Conservation (phyloP, 1,139 yeast genomes). For the Saccharomycopsis hybrid region DNA sequence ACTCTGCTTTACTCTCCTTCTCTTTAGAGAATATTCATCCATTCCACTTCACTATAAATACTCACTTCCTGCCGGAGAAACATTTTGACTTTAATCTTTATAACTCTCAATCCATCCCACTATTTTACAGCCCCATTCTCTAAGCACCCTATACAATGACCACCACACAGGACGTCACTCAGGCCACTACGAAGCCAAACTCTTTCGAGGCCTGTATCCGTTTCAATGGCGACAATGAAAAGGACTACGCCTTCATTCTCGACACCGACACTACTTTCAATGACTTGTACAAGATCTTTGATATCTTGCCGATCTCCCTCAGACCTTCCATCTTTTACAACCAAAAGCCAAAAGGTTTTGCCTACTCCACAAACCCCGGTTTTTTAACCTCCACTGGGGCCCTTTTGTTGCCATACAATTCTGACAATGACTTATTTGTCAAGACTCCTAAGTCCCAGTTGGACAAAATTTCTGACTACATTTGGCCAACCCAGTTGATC, state of each 20-base stretch:
- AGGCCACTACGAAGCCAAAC: not conserved
- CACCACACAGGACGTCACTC: too few relatives aligned
- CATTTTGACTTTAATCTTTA: too few relatives aligned
- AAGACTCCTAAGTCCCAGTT: slow-evolving; percentile 16
- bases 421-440: slow-evolving; percentile 33
- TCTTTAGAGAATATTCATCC: too few relatives aligned
- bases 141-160: too few relatives aligned
- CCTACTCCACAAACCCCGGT: slow-evolving; percentile 74
- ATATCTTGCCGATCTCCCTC: slow-evolving; percentile 62
- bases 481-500: slow-evolving; percentile 88
- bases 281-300: slow-evolving; percentile 56
- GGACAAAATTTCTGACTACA: slow-evolving; percentile 39
- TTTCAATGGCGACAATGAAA: slow-evolving; percentile 76
- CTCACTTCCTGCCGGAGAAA: too few relatives aligned
- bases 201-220: slow-evolving; percentile 65
- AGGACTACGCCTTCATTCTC: slow-evolving; percentile 85
- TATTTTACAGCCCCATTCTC: too few relatives aligned
- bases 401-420: slow-evolving; percentile 57
- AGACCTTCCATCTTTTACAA: slow-evolving; percentile 75
- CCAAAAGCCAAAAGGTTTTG: slow-evolving; percentile 56
- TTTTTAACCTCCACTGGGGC: slow-evolving; percentile 79
- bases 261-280: slow-evolving; percentile 49
- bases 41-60: too few relatives aligned
- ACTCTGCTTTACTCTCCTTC: too few relatives aligned
- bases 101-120: too few relatives aligned